Evolutionary conservation across 768 basidiomycete genomes (phyloP), one percentile per base, ranked within the genome.

Genomic region (Leccinum uliginosum): DNA sequence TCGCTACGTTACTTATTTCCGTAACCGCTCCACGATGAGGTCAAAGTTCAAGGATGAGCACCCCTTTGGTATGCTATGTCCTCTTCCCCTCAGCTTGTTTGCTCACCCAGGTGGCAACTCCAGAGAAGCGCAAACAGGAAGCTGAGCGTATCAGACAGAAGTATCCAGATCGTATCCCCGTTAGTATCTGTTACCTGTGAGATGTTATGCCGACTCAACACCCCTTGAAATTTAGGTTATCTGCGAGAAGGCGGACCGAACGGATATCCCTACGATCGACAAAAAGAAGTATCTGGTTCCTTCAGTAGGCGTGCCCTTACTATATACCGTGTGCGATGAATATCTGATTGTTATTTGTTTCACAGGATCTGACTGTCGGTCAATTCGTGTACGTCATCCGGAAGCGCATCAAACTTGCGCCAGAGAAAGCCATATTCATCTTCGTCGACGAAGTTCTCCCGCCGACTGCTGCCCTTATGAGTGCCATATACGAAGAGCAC

Each of bases 241-340:
- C 75, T 99, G 97, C 76, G 97, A 99, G 83, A 98, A 97, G 78
- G 95, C 93, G 50, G 95, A 98, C 79, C 84, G 90, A 67, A 95
- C 94, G 54, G 97, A 99, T 77, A 98, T 99, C 73, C 92, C 95
- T 1, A 95, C 94, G 27, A 98, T 99, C 71, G 97, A 99, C 82
- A 99, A 99, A 91, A 98, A 99, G 94, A 99, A 99, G 81, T 99
- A 99, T 66, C 81, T 99, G 53, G 97, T 99, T 10, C 97, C 97
- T 45, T 95, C 94, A 54, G 96, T 96, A 67, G 67, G 89, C 73
- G 44, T 50, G 21, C 44, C 24, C 45, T 50, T 50, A 1, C 35
- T 45, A 26, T 43, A n/a, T 30, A 47, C 27, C 14, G 38, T 46
- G 51, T 26, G 32, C 59, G 63, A 67, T 73, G 62, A 56, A 59